Evolutionary conservation across 306 rosid species (phyloP).

Genomic region (Cicer cuneatum): DNA sequence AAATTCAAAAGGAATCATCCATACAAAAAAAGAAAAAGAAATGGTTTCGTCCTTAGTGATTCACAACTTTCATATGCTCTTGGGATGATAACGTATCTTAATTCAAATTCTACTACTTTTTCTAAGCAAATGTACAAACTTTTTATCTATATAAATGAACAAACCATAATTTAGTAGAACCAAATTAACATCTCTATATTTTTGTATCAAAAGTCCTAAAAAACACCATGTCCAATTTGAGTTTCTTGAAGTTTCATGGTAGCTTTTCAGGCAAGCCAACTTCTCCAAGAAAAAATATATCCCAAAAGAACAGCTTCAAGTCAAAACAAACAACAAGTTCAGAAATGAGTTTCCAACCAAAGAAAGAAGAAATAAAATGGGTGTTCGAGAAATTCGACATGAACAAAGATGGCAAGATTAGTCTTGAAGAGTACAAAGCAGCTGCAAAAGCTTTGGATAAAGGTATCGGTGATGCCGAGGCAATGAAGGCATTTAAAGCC

Average conservation of each 20-base stretch:
- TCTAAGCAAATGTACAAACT: not conserved
- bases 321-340: constrained; percentile 35
- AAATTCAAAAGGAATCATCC: constrained; percentile 8
- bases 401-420: constrained; percentile 75
- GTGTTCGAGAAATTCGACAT: constrained; percentile 74
- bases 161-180: constrained; percentile 8
- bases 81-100: constrained; percentile 14
- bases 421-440: constrained; percentile 69
- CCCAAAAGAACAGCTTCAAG: constrained; percentile 45
- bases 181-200: not conserved
- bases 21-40: no score
- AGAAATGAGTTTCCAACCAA: constrained; percentile 46
- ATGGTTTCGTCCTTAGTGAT: not conserved
- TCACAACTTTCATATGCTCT: not conserved
- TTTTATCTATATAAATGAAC: constrained; percentile 41
- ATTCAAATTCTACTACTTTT: constrained; percentile 41
- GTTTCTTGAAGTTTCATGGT: constrained; percentile 55
- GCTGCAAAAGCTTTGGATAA: constrained; percentile 56
- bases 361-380: constrained; percentile 66
- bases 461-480: constrained; percentile 55
- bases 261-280: constrained; percentile 48
- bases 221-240: constrained; percentile 46
- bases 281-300: constrained; percentile 34
- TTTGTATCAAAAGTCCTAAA: not conserved
- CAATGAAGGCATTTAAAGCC: constrained; percentile 55